These are phyloP conservation scores for Teunomyces barrocoloradensis DNA, from an alignment of 805 yeast species.

Conservation along the genomic window DNA sequence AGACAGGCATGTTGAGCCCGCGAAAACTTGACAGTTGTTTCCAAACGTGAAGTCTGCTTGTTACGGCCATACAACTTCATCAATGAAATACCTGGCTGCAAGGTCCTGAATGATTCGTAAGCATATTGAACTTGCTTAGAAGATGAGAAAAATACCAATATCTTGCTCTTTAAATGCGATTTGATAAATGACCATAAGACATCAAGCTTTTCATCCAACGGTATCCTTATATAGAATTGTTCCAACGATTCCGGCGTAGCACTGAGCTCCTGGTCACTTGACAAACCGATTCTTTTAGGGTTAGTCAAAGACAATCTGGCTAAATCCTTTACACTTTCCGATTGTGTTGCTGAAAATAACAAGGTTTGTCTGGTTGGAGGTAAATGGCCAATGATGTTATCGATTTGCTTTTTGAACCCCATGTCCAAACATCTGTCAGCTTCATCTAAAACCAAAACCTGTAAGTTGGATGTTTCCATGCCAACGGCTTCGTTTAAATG, in stretches of 20 bases:
- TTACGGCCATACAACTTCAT: conserved; percentile 86
- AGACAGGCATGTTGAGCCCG: conserved; percentile 77
- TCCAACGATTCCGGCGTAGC: conserved; percentile 82
- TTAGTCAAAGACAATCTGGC: conserved; percentile 73
- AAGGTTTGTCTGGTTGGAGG: conserved; percentile 83
- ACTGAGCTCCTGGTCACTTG: conserved; percentile 47
- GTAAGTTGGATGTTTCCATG: conserved; percentile 69
- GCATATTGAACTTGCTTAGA: conserved; percentile 90
- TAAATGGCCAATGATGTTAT: conserved; percentile 71
- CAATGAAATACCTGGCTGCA: conserved; percentile 90
- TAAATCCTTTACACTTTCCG: conserved; percentile 75
- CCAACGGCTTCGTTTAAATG: conserved; percentile 89
- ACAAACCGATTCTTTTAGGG: conserved; percentile 49
- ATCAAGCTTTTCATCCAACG: conserved; percentile 79
- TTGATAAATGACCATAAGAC: conserved; percentile 82
- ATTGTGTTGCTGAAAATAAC: conserved; percentile 85
- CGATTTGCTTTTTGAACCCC: conserved; percentile 86
- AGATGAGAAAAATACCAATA: conserved; percentile 80
- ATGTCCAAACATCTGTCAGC: conserved; percentile 91
- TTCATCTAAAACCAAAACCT: conserved; percentile 81
- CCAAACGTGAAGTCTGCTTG: conserved; percentile 85
- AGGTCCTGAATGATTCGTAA: conserved; percentile 78
- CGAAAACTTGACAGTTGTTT: conserved; percentile 74
- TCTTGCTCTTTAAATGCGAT: conserved; percentile 75
- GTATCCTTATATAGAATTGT: conserved; percentile 74